phyloP scores from a whole-genome alignment of 2,329 filamentous ascomycete genomes.

The Trichoderma afroharzianum region DNA sequence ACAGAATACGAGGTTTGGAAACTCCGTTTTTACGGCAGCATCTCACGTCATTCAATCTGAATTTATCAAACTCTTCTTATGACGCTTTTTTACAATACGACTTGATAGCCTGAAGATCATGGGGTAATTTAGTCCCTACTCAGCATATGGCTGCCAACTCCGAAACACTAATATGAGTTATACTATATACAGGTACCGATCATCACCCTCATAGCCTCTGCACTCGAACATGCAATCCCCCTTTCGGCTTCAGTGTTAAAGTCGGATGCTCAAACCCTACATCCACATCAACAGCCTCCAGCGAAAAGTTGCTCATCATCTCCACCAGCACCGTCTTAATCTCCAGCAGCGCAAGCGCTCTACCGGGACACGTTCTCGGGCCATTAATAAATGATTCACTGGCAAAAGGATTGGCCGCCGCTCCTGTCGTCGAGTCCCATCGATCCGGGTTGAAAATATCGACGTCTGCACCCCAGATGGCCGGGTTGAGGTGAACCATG shows the following conservation, averaged over 20 bases:
- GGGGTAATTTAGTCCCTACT: neutral
- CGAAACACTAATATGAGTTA: neutral
- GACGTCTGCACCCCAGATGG: slow-evolving; percentile 37
- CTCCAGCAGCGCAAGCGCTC: slow-evolving; percentile 34
- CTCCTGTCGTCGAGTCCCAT: slow-evolving; percentile 31
- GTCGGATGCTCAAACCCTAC: slow-evolving; percentile 25
- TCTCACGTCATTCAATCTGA: neutral
- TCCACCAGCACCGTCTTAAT: slow-evolving; percentile 36
- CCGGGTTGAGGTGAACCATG: slow-evolving; percentile 34
- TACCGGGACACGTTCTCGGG: slow-evolving; percentile 38
- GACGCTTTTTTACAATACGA: neutral
- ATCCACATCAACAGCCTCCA: slow-evolving; percentile 19
- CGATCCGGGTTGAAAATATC: slow-evolving; percentile 36
- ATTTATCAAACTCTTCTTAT: neutral
- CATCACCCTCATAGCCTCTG: neutral
- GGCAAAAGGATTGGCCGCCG: slow-evolving; percentile 28
- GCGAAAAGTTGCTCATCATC: slow-evolving; percentile 30
- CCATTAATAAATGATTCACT: slow-evolving; percentile 37
- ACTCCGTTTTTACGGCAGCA: neutral
- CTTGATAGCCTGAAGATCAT: neutral
- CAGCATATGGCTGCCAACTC: neutral
- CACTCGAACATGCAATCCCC: neutral
- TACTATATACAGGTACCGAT: neutral
- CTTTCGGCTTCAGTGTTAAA: slow-evolving; percentile 28
- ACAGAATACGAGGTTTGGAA: neutral